Conservation (phyloP, 2,329 filamentous ascomycete species). For the Sporothrix sp. region DNA sequence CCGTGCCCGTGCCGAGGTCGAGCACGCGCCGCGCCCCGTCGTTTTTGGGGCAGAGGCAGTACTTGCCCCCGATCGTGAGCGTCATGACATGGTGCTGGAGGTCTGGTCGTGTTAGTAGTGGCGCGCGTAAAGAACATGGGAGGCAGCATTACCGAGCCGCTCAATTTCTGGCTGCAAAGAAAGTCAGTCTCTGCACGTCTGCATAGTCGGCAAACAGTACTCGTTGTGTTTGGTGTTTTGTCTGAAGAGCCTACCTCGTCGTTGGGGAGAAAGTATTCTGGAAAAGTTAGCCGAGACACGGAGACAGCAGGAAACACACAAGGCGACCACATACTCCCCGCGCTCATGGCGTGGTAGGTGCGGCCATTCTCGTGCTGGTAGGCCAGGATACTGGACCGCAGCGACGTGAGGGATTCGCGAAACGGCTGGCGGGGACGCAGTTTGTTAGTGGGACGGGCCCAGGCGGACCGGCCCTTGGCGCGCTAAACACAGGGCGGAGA, state of each 20-base stretch:
- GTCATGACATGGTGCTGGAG: constrained; percentile 18
- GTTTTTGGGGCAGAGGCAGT: constrained; percentile 18
- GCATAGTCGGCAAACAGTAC: too few relatives aligned
- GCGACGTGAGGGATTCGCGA: constrained; percentile 18
- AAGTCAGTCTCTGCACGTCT: not conserved
- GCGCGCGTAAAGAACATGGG: not conserved
- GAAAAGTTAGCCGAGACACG: not conserved
- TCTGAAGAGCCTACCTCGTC: constrained; percentile 17
- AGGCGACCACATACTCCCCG: constrained; percentile 17
- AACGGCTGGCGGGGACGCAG: constrained; percentile 7
- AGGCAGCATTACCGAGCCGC: constrained; percentile 19
- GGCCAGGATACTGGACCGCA: constrained; percentile 19
- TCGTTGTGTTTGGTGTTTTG: not conserved
- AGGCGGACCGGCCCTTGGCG: not conserved
- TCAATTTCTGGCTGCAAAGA: constrained; percentile 15
- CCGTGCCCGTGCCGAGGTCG: constrained; percentile 19
- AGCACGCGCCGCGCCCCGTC: constrained; percentile 17
- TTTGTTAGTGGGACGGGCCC: not conserved
- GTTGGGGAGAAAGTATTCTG: constrained; percentile 20
- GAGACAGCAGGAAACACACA: not conserved
- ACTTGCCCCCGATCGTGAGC: constrained; percentile 17
- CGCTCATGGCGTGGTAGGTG: constrained; percentile 21
- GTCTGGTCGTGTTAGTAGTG: constrained; percentile 10
- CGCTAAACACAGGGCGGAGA: not conserved
- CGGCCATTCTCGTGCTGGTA: constrained; percentile 21